Percentiles rank a stretch among this genome's conserved stretches.
These are phyloP conservation scores for Podaxis rugospora DNA, from an alignment of 768 basidiomycete species.

Conservation along the genomic window DNA sequence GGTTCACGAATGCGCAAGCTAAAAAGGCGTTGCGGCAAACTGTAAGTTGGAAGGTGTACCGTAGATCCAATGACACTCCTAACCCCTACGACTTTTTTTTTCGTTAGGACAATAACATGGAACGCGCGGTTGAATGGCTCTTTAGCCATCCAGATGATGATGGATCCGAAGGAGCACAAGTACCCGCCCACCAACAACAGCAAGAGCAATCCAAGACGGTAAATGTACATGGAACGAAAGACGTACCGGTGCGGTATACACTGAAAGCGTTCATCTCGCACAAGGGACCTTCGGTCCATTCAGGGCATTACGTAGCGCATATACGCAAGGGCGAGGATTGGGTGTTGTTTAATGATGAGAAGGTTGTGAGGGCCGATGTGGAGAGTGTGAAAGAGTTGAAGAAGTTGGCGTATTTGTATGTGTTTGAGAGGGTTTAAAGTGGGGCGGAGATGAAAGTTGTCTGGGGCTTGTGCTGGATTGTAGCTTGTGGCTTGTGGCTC, in stretches of 20 bases:
- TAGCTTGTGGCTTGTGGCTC: too few species aligned
- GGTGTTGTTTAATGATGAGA: conserved; percentile 96
- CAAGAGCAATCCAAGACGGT: conserved; percentile 11
- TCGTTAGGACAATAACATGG: conserved; percentile 61
- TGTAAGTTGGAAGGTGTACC: conserved; percentile 37
- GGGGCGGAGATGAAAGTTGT: not conserved
- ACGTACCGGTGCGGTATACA: conserved; percentile 70
- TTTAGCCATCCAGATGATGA: conserved; percentile 90
- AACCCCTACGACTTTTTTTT: not conserved
- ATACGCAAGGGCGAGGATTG: conserved; percentile 55
- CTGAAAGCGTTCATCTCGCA: conserved; percentile 96
- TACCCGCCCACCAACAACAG: conserved; percentile 13
- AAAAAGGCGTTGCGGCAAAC: conserved; percentile 85
- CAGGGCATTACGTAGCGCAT: conserved; percentile 91
- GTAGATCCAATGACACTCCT: not conserved
- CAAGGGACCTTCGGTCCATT: conserved; percentile 94
- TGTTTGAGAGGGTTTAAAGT: conserved; percentile 65
- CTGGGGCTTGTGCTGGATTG: too few species aligned
- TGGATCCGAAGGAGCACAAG: conserved; percentile 48
- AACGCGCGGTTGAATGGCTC: conserved; percentile 93
- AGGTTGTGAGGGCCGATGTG: conserved; percentile 85
- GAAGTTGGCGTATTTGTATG: conserved; percentile 87
- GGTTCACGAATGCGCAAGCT: conserved; percentile 81
- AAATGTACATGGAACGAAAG: conserved; percentile 42
- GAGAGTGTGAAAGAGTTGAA: conserved; percentile 81